Base-by-base conservation (phyloP, 768 basidiomycete species). In the Pilatotrama ljubarskyi region DNA sequence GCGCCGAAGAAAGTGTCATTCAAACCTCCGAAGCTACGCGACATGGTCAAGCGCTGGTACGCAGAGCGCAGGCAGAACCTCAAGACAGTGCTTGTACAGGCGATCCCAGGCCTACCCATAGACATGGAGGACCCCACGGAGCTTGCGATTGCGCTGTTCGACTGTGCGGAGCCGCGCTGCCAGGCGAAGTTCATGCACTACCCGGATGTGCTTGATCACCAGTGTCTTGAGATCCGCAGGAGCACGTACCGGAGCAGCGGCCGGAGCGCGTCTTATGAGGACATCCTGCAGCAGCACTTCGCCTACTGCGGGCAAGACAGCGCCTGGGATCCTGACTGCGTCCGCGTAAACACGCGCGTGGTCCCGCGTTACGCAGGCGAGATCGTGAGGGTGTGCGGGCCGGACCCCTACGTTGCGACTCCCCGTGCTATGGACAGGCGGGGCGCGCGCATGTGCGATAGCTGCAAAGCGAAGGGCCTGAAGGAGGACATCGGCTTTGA, bases 121-220 rank as follows among this genome's bases (percentile, higher is more conserved):
- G 14, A 37, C 25, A 13, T 32, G 29, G 29, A 8, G 2, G 49
- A 61, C 18, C 49, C 35, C 3, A 10, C 55, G 9, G 22, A 18
- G 4, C 52, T 61, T n/a, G 54, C 53, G 5, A 22, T 55, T 5
- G 35, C 41, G 9, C 20, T 24, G 20, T 61, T 61, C 32, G 40
- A 37, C 42, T 55, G 53, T 36, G 17, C 36, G 9, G 18, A 40
- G 10, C 36, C 47, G 3, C 15, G 2, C 9, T 61, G 59, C 42
- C 8, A 14, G 18, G 17, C 8, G 49, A 35, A 37, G 36, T 50
- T 51, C 49, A 51, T 62, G 55, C n/a, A 36, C 15, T 62, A 57
- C 20, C 60, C 55, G 13, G 55, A 51, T 6, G 43, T 56, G 13
- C 49, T 62, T 36, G 15, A 17, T 4, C 60, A 62, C 25, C 55